Evolutionary conservation across 495 filamentous ascomycete genomes (phyloP).

Genomic region (Trichoderma orchidacearum): DNA sequence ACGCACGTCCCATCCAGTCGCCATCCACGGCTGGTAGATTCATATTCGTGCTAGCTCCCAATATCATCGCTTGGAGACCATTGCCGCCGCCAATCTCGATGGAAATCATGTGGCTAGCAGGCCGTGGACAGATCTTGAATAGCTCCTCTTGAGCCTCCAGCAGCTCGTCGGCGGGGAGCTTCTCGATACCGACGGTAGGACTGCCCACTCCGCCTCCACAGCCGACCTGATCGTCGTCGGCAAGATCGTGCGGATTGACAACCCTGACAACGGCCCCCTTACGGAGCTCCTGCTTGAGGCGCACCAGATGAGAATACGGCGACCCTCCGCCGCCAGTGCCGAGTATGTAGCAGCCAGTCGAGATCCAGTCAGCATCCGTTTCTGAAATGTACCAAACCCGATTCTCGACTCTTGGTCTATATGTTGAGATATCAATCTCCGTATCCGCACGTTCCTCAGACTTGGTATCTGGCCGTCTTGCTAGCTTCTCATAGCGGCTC

Average conservation of each 20-base stretch:
- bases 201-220: conserved; percentile 33
- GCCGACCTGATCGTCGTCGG: conserved; percentile 29
- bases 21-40: conserved; percentile 37
- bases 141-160: conserved; percentile 31
- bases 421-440: conserved; percentile 30
- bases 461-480: conserved; percentile 4
- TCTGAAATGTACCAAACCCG: conserved; percentile 41
- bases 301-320: conserved; percentile 30
- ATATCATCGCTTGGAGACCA: conserved; percentile 38
- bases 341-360: conserved; percentile 46
- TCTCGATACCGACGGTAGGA: conserved; percentile 37
- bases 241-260: conserved; percentile 25
- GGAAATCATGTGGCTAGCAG: conserved; percentile 26
- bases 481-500: conserved; percentile 10
- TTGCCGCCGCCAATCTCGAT: conserved; percentile 44
- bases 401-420: conserved; percentile 33
- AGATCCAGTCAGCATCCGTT: conserved; percentile 43
- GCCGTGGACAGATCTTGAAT: conserved; percentile 18
- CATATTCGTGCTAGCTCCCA: conserved; percentile 32
- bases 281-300: conserved; percentile 29
- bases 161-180: conserved; percentile 37
- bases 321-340: conserved; percentile 46
- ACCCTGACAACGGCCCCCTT: conserved; percentile 31
- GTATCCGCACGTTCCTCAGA: conserved; percentile 4
- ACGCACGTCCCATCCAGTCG: conserved; percentile 45